Conservation (phyloP, 306 rosid genomes). For the Rosa persica region DNA sequence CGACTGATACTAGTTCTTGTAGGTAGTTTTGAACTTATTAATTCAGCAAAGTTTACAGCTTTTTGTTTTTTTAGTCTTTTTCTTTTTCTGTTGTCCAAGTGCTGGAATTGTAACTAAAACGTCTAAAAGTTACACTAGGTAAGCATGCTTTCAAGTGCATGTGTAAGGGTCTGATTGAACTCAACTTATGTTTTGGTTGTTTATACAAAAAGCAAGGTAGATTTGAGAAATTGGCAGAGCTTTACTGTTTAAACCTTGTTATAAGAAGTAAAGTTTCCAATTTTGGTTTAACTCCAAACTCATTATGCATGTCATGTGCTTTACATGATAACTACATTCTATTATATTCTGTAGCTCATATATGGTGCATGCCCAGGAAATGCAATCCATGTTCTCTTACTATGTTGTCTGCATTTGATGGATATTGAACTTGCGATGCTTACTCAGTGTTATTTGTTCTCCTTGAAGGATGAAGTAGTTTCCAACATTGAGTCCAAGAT, state of each 20-base stretch:
- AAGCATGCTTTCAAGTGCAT: not conserved
- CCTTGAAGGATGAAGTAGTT: conserved; percentile 68
- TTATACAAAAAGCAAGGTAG: not conserved
- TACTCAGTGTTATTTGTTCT: conserved; percentile 27
- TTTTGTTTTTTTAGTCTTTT: not conserved
- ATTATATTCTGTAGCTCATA: not conserved
- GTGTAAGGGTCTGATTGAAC: not conserved
- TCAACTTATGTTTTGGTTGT: not conserved
- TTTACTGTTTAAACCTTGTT: not conserved
- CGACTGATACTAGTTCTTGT: not conserved
- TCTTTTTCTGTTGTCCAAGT: not conserved
- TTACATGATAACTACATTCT: not conserved
- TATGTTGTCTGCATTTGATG: not conserved
- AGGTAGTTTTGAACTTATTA: not conserved
- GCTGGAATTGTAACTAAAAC: not conserved
- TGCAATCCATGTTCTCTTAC: not conserved
- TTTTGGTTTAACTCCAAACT: not conserved
- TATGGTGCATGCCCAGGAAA: not conserved
- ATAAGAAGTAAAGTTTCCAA: not conserved
- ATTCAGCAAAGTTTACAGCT: not conserved
- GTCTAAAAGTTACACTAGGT: not conserved
- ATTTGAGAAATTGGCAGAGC: not conserved
- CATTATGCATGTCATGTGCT: not conserved
- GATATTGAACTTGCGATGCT: conserved; percentile 24
- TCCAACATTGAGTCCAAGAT: conserved; percentile 68